Conservation (phyloP, 768 basidiomycete genomes). For the Phaeolepiota aurea region DNA sequence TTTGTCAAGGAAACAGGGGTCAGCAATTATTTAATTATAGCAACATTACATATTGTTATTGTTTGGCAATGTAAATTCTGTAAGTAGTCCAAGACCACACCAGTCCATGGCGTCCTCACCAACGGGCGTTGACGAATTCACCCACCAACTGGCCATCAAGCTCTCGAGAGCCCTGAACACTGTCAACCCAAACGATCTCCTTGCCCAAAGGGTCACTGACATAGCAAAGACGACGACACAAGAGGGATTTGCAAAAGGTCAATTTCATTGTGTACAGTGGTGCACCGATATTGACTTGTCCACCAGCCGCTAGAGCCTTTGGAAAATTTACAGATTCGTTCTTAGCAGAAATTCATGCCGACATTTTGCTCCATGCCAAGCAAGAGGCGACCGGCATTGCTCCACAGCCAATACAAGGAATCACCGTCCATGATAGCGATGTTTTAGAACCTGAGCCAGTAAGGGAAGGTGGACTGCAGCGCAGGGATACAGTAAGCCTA, state of each 20-base stretch:
- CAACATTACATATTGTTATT: too few relatives aligned
- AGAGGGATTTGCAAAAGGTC: conserved; percentile 54
- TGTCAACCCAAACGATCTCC: conserved; percentile 75
- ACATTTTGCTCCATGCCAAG: conserved; percentile 66
- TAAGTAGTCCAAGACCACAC: too few relatives aligned
- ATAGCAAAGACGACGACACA: conserved; percentile 65
- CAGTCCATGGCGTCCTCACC: conserved; percentile 16
- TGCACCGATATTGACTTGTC: conserved; percentile 2
- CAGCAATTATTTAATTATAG: too few relatives aligned
- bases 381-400: conserved; percentile 49
- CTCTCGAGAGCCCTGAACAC: conserved; percentile 75
- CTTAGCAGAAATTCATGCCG: conserved; percentile 68
- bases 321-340: conserved; percentile 82
- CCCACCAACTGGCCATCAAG: conserved; percentile 66
- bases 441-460: conserved; percentile 73
- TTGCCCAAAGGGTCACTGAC: conserved; percentile 72
- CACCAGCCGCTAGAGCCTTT: conserved; percentile 68
- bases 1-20: too few relatives aligned
- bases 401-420: conserved; percentile 62
- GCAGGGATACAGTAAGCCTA: conserved; percentile 48
- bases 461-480: conserved; percentile 73
- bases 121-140: conserved; percentile 33
- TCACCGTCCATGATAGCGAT: conserved; percentile 72
- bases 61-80: too few relatives aligned
- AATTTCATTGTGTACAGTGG: conserved; percentile 7